Percentiles rank a stretch among this genome's conserved stretches.
These are phyloP conservation scores for Handroanthus guayacan DNA, from an alignment of 257 asterid genomes.

Conservation along the genomic window DNA sequence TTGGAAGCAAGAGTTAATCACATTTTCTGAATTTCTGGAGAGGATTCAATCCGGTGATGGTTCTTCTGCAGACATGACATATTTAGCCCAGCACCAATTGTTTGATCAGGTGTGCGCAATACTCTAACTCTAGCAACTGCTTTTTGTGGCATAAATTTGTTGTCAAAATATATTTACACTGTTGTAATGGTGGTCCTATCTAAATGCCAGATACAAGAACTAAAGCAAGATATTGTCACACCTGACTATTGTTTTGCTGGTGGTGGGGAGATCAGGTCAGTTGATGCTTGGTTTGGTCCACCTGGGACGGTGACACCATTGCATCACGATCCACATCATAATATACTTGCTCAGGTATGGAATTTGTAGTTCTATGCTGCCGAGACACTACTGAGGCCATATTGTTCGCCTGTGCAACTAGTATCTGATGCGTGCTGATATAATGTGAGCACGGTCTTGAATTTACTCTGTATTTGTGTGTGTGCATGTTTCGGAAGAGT, in stretches of 20 bases:
- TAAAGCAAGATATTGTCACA: constrained; percentile 76
- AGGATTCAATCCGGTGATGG: constrained; percentile 62
- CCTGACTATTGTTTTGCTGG: constrained; percentile 97
- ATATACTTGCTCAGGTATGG: constrained; percentile 94
- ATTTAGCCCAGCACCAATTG: constrained; percentile 93
- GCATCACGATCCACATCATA: constrained; percentile 99
- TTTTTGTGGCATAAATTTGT: constrained; percentile 16
- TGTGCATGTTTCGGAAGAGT: neutral
- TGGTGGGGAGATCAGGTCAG: constrained; percentile 86
- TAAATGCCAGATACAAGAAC: constrained; percentile 81
- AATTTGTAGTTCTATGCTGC: constrained; percentile 30
- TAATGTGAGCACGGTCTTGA: constrained; percentile 5
- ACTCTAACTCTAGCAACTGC: neutral
- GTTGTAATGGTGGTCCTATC: constrained; percentile 22
- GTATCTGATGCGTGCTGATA: constrained; percentile 5
- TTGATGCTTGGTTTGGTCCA: constrained; percentile 99
- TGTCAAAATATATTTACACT: neutral
- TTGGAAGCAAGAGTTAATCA: constrained; percentile 76
- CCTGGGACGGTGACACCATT: constrained; percentile 95
- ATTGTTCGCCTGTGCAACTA: neutral
- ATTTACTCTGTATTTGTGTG: constrained; percentile 11
- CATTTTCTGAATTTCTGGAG: constrained; percentile 89
- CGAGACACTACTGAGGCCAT: constrained; percentile 13
- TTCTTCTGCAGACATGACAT: constrained; percentile 53
- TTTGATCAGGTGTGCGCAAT: constrained; percentile 81